These are phyloP conservation scores for Pichia scutulata DNA, from an alignment of 805 yeast species.

Conservation along the genomic window DNA sequence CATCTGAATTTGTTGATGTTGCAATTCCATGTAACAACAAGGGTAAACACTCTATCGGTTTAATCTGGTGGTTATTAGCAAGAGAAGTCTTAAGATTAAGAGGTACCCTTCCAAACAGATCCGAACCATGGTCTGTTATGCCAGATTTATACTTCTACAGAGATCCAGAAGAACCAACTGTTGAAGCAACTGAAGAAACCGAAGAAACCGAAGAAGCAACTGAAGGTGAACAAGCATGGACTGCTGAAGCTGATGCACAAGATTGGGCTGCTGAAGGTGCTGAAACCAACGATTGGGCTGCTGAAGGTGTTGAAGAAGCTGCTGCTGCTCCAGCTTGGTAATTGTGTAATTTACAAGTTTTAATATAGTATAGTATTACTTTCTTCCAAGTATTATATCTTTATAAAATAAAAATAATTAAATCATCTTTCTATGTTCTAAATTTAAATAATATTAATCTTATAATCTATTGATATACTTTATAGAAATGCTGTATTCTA, in stretches of 20 bases:
- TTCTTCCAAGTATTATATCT: constrained; percentile 8
- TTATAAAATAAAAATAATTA: constrained; percentile 11
- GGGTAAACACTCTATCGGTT: constrained; percentile 99
- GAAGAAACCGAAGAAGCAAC: constrained; percentile 58
- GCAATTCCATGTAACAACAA: constrained; percentile 99
- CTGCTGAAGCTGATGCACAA: constrained; percentile 40
- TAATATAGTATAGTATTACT: constrained; percentile 6
- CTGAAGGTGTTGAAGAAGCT: constrained; percentile 30
- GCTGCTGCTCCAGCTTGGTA: constrained; percentile 29
- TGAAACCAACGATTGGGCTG: constrained; percentile 33
- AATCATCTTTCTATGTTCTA: constrained; percentile 11
- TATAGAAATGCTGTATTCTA: too few relatives aligned
- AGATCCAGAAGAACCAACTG: constrained; percentile 99
- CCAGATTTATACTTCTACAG: constrained; percentile 99
- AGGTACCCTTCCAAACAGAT: constrained; percentile 95
- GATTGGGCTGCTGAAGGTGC: constrained; percentile 56
- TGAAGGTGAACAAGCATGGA: constrained; percentile 51
- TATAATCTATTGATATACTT: not conserved
- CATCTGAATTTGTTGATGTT: constrained; percentile 97
- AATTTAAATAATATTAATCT: not conserved
- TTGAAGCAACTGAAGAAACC: constrained; percentile 54
- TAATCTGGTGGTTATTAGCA: constrained; percentile 98
- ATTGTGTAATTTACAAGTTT: constrained; percentile 17
- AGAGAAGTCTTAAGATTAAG: constrained; percentile 99
- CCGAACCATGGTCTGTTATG: constrained; percentile 97